These are phyloP conservation scores for Fusarium pininemorale DNA, from an alignment of 2,329 filamentous ascomycete genomes.

Conservation along the genomic window DNA sequence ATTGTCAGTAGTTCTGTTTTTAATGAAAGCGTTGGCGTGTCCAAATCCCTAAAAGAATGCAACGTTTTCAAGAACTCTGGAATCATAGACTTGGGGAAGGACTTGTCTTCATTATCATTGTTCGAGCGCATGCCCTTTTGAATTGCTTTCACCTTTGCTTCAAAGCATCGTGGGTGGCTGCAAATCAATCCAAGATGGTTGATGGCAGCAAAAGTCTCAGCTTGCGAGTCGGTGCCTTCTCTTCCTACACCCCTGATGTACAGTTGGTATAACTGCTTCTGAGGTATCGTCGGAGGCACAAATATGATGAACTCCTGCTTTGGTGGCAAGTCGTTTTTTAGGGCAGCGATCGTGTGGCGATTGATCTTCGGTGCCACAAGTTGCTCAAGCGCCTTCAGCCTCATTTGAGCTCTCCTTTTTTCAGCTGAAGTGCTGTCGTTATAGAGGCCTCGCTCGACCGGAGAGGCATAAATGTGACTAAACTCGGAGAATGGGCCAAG, in stretches of 20 bases:
- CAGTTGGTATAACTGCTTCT: conserved; percentile 68
- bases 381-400: conserved; percentile 74
- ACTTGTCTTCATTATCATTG: not conserved
- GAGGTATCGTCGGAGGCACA: conserved; percentile 73
- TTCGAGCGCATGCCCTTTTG: not conserved
- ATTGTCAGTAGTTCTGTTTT: conserved; percentile 73
- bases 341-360: conserved; percentile 71
- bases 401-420: conserved; percentile 69
- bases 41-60: conserved; percentile 49
- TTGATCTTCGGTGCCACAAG: conserved; percentile 82
- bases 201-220: conserved; percentile 49
- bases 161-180: conserved; percentile 62
- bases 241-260: conserved; percentile 49
- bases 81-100: conserved; percentile 43
- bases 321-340: conserved; percentile 72
- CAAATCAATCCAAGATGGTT: conserved; percentile 58
- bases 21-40: conserved; percentile 66
- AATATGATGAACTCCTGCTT: conserved; percentile 87
- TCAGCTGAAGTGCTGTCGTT: conserved; percentile 67
- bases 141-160: conserved; percentile 44
- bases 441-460: conserved; percentile 78
- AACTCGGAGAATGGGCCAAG: conserved; percentile 77
- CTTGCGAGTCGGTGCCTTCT: conserved; percentile 3
- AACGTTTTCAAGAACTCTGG: conserved; percentile 49
- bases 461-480: conserved; percentile 71